These are phyloP conservation scores for Mucor lusitanicus DNA, from an alignment of 371 early-diverging fungal species.

Conservation along the genomic window DNA sequence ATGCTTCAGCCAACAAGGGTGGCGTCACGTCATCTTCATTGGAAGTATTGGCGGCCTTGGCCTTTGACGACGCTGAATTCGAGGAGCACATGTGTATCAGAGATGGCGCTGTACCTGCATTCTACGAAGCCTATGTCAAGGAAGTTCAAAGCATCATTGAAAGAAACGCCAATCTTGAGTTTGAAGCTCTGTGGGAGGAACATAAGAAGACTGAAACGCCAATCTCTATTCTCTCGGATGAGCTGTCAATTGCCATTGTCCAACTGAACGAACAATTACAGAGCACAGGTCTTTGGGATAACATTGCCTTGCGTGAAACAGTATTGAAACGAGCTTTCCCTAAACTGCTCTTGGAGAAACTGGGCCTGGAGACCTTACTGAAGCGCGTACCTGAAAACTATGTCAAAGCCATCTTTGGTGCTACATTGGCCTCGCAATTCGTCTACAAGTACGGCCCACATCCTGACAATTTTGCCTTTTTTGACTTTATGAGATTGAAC, in stretches of 20 bases:
- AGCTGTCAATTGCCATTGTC: constrained; percentile 90
- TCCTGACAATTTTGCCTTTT: constrained; percentile 97
- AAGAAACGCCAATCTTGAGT: constrained; percentile 91
- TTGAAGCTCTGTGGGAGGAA: constrained; percentile 95
- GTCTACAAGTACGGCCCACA: constrained; percentile 94
- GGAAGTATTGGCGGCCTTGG: constrained; percentile 93
- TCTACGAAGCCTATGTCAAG: constrained; percentile 91
- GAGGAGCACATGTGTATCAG: constrained; percentile 90
- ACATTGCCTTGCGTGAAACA: constrained; percentile 76
- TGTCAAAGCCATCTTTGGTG: constrained; percentile 96
- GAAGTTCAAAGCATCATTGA: constrained; percentile 93
- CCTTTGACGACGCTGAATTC: constrained; percentile 92
- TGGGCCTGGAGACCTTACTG: constrained; percentile 90
- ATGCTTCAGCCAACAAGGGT: constrained; percentile 98
- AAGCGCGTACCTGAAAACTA: constrained; percentile 92
- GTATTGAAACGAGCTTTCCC: constrained; percentile 93
- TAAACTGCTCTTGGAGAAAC: constrained; percentile 80
- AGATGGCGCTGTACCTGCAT: constrained; percentile 70
- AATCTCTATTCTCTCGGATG: constrained; percentile 89
- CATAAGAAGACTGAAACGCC: constrained; percentile 74
- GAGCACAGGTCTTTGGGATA: constrained; percentile 91
- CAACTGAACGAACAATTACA: constrained; percentile 92
- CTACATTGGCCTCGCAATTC: constrained; percentile 90
- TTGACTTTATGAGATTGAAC: constrained; percentile 85
- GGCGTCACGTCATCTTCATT: constrained; percentile 97